phyloP scores from a whole-genome alignment of 2,329 filamentous ascomycete genomes.

The Venturia effusa region DNA sequence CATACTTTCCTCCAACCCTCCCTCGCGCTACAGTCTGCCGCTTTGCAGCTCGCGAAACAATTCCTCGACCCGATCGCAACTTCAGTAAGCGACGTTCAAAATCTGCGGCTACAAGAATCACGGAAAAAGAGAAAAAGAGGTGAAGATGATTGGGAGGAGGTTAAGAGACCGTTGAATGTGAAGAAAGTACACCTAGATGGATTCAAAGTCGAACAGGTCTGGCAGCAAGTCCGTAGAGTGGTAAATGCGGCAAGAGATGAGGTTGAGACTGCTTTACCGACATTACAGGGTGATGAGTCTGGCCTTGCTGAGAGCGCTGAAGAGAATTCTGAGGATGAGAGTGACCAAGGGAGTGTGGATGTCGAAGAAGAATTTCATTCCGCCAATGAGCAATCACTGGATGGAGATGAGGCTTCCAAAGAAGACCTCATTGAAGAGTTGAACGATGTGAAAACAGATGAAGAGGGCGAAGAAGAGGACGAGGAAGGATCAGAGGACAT shows the following conservation, averaged over 20 bases:
- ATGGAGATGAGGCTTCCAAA: conserved; percentile 23
- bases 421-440: conserved; percentile 17
- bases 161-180: conserved; percentile 48
- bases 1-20: conserved; percentile 70
- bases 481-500: conserved; percentile 21
- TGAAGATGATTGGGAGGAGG: conserved; percentile 29
- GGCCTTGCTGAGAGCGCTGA: conserved; percentile 11
- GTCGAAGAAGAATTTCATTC: conserved; percentile 16
- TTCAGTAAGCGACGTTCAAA: conserved; percentile 63
- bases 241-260: conserved; percentile 53
- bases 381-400: conserved; percentile 22
- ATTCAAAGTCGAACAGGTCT: conserved; percentile 80
- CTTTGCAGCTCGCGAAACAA: conserved; percentile 65
- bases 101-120: conserved; percentile 52
- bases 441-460: conserved; percentile 26
- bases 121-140: conserved; percentile 69
- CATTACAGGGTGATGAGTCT: conserved; percentile 15
- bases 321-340: conserved; percentile 10
- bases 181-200: conserved; percentile 78
- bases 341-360: conserved; percentile 14
- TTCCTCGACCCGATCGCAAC: conserved; percentile 69
- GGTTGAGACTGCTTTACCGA: conserved; percentile 33
- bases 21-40: conserved; percentile 53
- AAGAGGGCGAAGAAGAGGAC: conserved; percentile 27
- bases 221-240: conserved; percentile 84